phyloP scores from a whole-genome alignment of 2,329 filamentous ascomycete genomes.

The Biscogniauxia sp. region DNA sequence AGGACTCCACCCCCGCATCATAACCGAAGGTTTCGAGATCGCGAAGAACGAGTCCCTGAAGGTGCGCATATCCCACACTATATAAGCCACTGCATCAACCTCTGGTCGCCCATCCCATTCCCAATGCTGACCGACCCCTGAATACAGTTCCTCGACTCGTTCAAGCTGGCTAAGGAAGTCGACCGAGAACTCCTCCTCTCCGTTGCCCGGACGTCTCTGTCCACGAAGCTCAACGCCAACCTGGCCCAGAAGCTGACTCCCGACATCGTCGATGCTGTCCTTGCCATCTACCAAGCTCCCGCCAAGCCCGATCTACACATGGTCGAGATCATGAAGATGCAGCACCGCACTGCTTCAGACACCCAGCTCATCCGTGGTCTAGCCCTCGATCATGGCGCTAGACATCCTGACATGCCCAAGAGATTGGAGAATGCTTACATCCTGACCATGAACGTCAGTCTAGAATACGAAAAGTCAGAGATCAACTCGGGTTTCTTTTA shows the following conservation, averaged over 20 bases:
- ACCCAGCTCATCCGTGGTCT: conserved; percentile 93
- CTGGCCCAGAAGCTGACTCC: conserved; percentile 90
- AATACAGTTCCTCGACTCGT: conserved; percentile 80
- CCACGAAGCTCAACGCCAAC: conserved; percentile 88
- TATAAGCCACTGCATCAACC: too few species aligned
- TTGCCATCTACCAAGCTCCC: conserved; percentile 86
- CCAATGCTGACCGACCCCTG: conserved; percentile 10
- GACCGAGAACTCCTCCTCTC: conserved; percentile 92
- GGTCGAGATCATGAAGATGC: conserved; percentile 99
- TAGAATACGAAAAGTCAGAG: conserved; percentile 99
- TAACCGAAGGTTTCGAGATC: conserved; percentile 96
- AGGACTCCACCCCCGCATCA: conserved; percentile 92
- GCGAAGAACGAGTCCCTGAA: conserved; percentile 91
- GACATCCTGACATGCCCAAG: conserved; percentile 98
- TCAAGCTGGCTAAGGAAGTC: conserved; percentile 85
- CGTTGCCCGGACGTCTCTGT: conserved; percentile 89
- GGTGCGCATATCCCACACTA: conserved; percentile 43
- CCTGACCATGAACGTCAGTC: conserved; percentile 89
- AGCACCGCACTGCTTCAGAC: conserved; percentile 93
- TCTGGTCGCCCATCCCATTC: background rate
- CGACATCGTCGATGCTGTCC: conserved; percentile 92
- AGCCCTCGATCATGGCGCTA: conserved; percentile 89
- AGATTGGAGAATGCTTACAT: conserved; percentile 93
- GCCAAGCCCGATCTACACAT: conserved; percentile 97
- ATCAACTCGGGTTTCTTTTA: conserved; percentile 99